Conservation (phyloP, 441 rosid genomes). For the Arabidopsis hybrid region DNA sequence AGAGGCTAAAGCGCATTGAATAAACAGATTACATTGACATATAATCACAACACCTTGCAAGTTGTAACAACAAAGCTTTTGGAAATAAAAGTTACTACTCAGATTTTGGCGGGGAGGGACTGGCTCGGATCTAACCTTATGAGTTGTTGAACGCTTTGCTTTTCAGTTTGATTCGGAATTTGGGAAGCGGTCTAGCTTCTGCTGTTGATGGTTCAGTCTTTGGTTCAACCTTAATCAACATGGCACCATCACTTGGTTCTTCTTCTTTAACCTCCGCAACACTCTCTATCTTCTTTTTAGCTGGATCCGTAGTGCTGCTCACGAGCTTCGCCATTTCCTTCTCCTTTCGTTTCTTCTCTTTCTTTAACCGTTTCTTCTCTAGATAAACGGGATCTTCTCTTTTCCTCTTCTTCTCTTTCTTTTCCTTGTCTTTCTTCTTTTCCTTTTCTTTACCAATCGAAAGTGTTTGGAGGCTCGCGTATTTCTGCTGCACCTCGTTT, state of each 20-base stretch:
- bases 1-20: background rate
- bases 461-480: conserved; percentile 71
- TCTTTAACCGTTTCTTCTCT: conserved; percentile 83
- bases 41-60: background rate
- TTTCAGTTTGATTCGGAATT: conserved; percentile 76
- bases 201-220: conserved; percentile 61
- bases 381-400: conserved; percentile 72
- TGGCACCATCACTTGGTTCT: conserved; percentile 53
- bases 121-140: conserved; percentile 12
- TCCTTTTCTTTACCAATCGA: conserved; percentile 63
- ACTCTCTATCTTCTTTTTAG: conserved; percentile 46
- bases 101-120: background rate
- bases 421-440: conserved; percentile 63
- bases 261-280: conserved; percentile 48
- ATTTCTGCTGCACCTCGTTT: conserved; percentile 60
- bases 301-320: conserved; percentile 48
- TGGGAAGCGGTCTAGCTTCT: conserved; percentile 60
- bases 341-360: conserved; percentile 83
- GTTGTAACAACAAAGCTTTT: conserved; percentile 12
- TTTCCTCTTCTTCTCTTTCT: conserved; percentile 73
- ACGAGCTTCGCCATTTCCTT: conserved; percentile 78
- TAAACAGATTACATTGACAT: conserved; percentile 6
- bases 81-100: background rate
- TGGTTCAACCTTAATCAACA: conserved; percentile 51
- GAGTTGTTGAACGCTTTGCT: conserved; percentile 60